Base-by-base conservation (phyloP, 2,329 filamentous ascomycete species). In the Diatrype stigma region DNA sequence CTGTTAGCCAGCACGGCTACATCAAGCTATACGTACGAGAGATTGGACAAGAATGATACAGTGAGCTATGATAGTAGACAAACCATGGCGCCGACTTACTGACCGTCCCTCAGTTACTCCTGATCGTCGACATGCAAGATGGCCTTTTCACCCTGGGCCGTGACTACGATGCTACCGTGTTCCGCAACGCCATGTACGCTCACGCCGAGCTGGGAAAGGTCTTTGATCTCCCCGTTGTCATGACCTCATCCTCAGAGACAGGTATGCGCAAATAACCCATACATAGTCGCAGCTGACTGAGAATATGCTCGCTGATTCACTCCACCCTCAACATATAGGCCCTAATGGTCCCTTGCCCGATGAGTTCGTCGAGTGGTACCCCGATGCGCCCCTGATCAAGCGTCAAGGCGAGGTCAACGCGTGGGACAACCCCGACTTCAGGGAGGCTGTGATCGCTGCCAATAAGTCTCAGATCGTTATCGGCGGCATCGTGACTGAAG, bases 351-450 rank as follows among this genome's bases (percentile, higher is more conserved):
- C 79, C 1, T 71, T 90, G 1, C 83, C 86, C 10, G 81, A 85
- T 60, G 87, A 89, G 61, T 86, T 91, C 55, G 65, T 80, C 5
- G 75, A 83, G 12, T 78, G 85, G 79, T 84, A 88, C 63, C 87
- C 87, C 23, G 70, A 80, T 44, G 81, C 84, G 0, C 80, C 87
- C 0, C 71, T 89, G 11, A 80, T 91, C 62, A 74, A 78, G 59
- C 82, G 87, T 34, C 77, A 85, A 54, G 87, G 87, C 37, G 84
- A 91, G 63, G 86, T 91, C 61, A 80, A 90, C 63, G 87, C 87
- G 2, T 90, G 86, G 87, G 88, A 91, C 63, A 90, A 89, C 59
- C 58, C 76, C 2, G 80, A 87, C 0, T 90, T 91, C 72, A 78
- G 78, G 34, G 73, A 73, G 2, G 86, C 87, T 2, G 76, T 91